phyloP scores from a whole-genome alignment of 139 green algal species.

The Coelastrella sp. region DNA sequence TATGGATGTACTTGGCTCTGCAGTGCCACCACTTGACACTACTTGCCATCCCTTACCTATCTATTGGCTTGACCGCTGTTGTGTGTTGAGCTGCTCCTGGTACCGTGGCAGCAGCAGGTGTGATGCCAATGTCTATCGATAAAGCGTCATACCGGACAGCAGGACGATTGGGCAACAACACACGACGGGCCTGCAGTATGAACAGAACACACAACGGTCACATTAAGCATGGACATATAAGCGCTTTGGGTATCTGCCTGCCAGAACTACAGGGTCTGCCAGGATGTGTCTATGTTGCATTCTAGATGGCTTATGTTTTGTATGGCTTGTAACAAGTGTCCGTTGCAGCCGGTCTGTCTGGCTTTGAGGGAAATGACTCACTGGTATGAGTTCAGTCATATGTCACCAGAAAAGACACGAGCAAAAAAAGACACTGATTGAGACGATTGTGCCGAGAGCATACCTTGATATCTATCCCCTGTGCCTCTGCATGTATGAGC shows the following conservation, averaged over 20 bases:
- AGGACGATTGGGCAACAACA: constrained; percentile 75
- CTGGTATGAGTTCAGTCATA: too few relatives aligned
- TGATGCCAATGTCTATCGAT: constrained; percentile 95
- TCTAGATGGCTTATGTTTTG: too few relatives aligned
- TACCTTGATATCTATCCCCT: constrained; percentile 74
- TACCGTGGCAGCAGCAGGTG: constrained; percentile 68
- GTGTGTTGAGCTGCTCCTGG: constrained; percentile 77
- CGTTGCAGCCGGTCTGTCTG: too few relatives aligned
- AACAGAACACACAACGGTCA: neutral
- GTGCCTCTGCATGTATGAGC: constrained; percentile 84
- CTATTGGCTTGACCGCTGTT: constrained; percentile 95
- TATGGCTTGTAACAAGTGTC: too few relatives aligned
- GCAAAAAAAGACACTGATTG: neutral
- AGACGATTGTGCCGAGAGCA: neutral
- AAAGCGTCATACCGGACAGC: constrained; percentile 91
- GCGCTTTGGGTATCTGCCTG: too few relatives aligned
- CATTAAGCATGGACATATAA: neutral
- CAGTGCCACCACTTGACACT: neutral
- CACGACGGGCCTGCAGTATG: constrained; percentile 51
- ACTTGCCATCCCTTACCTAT: constrained; percentile 61
- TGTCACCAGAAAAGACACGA: too few relatives aligned
- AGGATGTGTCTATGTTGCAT: neutral
- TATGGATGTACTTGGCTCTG: too few relatives aligned
- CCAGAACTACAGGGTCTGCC: neutral
- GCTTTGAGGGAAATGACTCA: too few relatives aligned